Evolutionary conservation across 768 basidiomycete genomes (phyloP).

Genomic region (Multifurca ochricompacta): DNA sequence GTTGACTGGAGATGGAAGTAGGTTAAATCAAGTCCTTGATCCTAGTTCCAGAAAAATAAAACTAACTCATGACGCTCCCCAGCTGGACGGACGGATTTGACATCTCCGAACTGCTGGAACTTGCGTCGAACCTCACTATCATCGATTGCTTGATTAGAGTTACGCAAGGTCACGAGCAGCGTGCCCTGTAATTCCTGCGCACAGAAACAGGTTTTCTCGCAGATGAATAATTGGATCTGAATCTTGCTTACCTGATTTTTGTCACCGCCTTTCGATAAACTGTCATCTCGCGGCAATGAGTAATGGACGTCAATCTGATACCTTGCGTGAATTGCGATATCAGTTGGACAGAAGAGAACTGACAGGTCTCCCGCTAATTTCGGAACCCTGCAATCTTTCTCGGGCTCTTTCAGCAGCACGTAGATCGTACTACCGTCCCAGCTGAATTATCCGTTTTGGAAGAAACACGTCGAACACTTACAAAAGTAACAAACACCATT

Average conservation of each 20-base stretch:
- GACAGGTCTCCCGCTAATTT: conserved; percentile 84
- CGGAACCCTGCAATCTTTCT: conserved; percentile 83
- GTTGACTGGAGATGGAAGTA: conserved; percentile 46
- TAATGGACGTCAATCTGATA: conserved; percentile 96
- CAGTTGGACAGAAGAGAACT: conserved; percentile 29
- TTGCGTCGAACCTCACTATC: conserved; percentile 80
- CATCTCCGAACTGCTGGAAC: conserved; percentile 85
- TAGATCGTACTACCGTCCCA: conserved; percentile 64
- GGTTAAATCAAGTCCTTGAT: conserved; percentile 6
- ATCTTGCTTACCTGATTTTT: conserved; percentile 64
- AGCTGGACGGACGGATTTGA: conserved; percentile 68
- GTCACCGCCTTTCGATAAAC: conserved; percentile 50
- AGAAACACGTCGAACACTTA: conserved; percentile 40
- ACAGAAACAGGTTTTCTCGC: background rate
- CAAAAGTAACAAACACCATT: conserved; percentile 99
- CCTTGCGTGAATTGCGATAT: conserved; percentile 12
- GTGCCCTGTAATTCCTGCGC: conserved; percentile 73
- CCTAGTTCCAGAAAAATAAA: background rate
- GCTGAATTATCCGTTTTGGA: background rate
- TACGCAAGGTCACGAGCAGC: conserved; percentile 68
- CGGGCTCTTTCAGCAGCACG: conserved; percentile 89
- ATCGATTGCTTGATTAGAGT: conserved; percentile 64
- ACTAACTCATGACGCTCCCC: conserved; percentile 49
- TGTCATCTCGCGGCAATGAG: conserved; percentile 84
- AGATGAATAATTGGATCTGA: background rate